Base-by-base conservation (phyloP, 176 grass and related monocot genomes). In the Tillandsia leiboldiana region DNA sequence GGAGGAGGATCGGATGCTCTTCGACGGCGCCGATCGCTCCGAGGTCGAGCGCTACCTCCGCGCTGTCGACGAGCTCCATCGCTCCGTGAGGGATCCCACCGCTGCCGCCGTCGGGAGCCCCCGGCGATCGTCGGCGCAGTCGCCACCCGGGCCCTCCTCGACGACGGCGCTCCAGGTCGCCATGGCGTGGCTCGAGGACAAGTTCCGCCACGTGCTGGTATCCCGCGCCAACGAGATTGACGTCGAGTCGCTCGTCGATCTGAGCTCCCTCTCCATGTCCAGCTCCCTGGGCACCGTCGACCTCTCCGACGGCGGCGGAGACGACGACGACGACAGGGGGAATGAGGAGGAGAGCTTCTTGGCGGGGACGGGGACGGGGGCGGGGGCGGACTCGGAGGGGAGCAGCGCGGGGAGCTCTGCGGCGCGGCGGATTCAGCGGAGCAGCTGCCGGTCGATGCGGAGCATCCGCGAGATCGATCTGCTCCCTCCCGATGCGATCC, bases 391-490 rank as follows among this genome's bases (percentile, higher is more conserved):
- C 14, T 61, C 59, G 59, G 61, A 26, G 29, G 51, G 51, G 27
- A 29, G 17, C 11, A 50, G 51, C 50, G 27, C 50, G 12, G 52
- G 22, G 9, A 4, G 70, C 8, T 20, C 20, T 20, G 20, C 20
- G 20, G 59, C 29, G 29, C 29, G 29, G 29, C 29, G 0, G 29
- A 33, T 33, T 4, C 76, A 80, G 10, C 83, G 83, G 71, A 88
- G 85, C 70, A 89, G 59, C 86, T 89, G 84, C 81, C 78, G 75
- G 66, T 92, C 83, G 8, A 66, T 75, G 70, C 65, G 9, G 61
- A 96, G 92, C 80, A 83, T 97, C 79, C 77, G 86, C 47, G 88
- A 97, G 82, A 87, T 97, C 78, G 93, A 97, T 52, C 84, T 97
- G 65, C 76, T 87, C 56, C 93, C 93, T 9, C 58, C 64, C 2